Evolutionary conservation across 2,329 filamentous ascomycete species (phyloP).

Genomic region (Alternaria sp.): DNA sequence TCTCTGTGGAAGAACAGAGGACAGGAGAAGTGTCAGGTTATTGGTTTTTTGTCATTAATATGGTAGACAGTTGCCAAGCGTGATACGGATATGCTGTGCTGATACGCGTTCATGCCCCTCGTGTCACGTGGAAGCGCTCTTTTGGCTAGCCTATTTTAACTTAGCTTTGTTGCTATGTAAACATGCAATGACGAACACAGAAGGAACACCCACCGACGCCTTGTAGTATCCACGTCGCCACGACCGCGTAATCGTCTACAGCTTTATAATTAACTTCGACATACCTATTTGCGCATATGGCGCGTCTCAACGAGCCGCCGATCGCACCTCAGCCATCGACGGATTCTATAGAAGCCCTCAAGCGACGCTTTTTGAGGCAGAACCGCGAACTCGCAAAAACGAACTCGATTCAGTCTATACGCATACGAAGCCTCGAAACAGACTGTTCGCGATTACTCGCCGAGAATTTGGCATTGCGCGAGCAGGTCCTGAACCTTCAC

Average conservation of each 20-base stretch:
- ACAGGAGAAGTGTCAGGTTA: not conserved
- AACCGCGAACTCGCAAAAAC: conserved; percentile 82
- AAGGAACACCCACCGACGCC: conserved; percentile 9
- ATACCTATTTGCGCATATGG: conserved; percentile 68
- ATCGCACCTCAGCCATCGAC: conserved; percentile 57
- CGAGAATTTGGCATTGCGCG: conserved; percentile 79
- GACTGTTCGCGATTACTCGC: conserved; percentile 78
- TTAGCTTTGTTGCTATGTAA: conserved; percentile 44
- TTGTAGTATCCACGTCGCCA: conserved; percentile 12
- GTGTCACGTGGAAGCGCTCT: conserved; percentile 31
- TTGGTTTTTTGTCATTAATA: not conserved
- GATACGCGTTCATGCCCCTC: conserved; percentile 34
- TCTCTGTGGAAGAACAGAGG: too few species aligned
- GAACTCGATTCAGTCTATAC: conserved; percentile 80
- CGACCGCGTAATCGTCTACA: conserved; percentile 12
- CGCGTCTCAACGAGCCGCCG: conserved; percentile 79
- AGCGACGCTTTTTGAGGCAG: conserved; percentile 80
- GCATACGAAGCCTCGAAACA: conserved; percentile 78
- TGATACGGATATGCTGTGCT: not conserved
- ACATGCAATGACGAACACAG: conserved; percentile 29
- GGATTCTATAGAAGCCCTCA: conserved; percentile 74
- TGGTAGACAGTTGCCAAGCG: not conserved
- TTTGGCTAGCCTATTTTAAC: conserved; percentile 3
- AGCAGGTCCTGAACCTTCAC: conserved; percentile 75
- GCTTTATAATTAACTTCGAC: conserved; percentile 43